Evolutionary conservation across 192 early-diverging fungal genomes (phyloP), one percentile per base, ranked within the genome.

Genomic region (Backusella tarrabulga): DNA sequence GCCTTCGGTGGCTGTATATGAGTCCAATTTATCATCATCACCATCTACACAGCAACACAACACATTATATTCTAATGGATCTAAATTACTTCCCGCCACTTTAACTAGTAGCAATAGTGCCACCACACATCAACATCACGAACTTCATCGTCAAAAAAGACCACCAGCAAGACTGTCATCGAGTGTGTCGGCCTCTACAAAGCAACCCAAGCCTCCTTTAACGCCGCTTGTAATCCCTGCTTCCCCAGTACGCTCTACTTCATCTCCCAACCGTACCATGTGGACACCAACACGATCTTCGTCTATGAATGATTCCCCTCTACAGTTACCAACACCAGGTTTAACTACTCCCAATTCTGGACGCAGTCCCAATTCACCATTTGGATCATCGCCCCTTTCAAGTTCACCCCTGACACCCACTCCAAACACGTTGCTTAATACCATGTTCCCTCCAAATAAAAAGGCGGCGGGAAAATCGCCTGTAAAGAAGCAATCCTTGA

Each of bases 151-250:
- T 42, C n/a, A 32, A n/a, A 12, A 32, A 63, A 6, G 26, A 8
- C 35, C 34, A 29, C 50, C 50, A n/a, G 36, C 50, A 36, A 71
- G 54, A 21, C 34, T 40, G 29, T 21, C 68, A 34, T 54, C 68
- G 2, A 63, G 56, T 63, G 23, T 63, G 26, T 70, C 32, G 36
- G 35, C 56, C 50, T 63, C 56, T 26, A 26, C 69, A 36, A 63
- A 76, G 8, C 75, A 73, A 21, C 71, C 44, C 23, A 72, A 72
- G 12, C 70, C 66, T 19, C 79, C 79, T 19, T 34, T 80, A 19
- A 54, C 79, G 15, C 79, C 79, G 11, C 74, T 80, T 60, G 79
- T 80, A 17, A 80, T 80, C 17, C 79, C 79, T 23, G 75, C 79
- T 29, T 73, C 79, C 19, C 75, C 79, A 6, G 54, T 44, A 19